Base-by-base conservation (phyloP, 139 green algal species). In the Coelastrella sp. region DNA sequence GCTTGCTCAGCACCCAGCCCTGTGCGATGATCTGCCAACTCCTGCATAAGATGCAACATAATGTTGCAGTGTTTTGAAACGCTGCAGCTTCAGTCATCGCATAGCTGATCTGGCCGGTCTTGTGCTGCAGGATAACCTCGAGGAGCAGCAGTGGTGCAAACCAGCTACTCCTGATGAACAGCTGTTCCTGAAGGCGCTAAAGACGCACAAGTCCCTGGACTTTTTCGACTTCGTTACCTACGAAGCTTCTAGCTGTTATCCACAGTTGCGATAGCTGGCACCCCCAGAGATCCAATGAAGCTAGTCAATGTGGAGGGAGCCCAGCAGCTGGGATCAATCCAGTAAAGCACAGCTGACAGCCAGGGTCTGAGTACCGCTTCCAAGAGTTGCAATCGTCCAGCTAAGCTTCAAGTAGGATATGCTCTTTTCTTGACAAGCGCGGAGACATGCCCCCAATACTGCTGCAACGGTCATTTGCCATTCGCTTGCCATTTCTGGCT, bases 181-280 rank as follows among this genome's bases (percentile, higher is more conserved):
- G 9, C 60, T 94, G 82, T 78, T 96, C 19, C 58, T 84, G 4
- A 8, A 89, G 61, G 95, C 95, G 0, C 93, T 91, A 61, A 61
- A 80, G 59, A 82, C 90, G 79, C 92, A 97, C 57, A 49, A 78
- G 14, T 87, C 73, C 22, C 78, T 97, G 5, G 95, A 97, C 70
- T 97, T 96, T 68, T 97, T 97, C 66, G 95, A 97, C 61, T 97
- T 94, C 65, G 68, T 68, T 0, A 92, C 93, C 3, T 96, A 94
- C 35, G 24, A 1, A 22, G 85, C 84, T 79, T 84, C 22, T 22
- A 91, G 25, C 86, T 97, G 66, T 35, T 94, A 97, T 57, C 95
- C 95, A 11, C 93, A 96, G 15, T 25, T 89, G 15, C 25, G 66
- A 27, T 8, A 35, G 19, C 15, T 27, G 68, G 7, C 68, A 76